phyloP scores from a whole-genome alignment of 768 basidiomycete genomes.

The Rhodosporidiobolus odoratus region DNA sequence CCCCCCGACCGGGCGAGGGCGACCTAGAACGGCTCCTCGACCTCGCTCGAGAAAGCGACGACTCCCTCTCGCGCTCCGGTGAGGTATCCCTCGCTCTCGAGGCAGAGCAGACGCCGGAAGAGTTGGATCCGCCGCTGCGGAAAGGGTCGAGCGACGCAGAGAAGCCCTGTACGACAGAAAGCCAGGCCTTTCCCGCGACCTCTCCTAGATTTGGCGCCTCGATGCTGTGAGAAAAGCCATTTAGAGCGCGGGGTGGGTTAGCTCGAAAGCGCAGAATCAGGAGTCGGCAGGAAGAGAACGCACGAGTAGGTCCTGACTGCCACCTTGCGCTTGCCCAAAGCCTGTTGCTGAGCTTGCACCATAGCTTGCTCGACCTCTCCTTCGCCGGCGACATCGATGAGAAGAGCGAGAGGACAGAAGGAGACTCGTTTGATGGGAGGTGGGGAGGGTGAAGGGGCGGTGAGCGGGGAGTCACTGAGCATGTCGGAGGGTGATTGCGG shows the following conservation, averaged over 20 bases:
- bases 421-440: conserved; percentile 1
- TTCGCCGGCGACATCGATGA: conserved; percentile 8
- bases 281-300: neutral
- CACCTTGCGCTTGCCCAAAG: conserved; percentile 5
- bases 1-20: neutral
- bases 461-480: neutral
- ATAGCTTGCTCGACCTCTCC: conserved; percentile 17
- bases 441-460: neutral
- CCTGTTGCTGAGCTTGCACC: neutral
- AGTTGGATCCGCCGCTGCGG: neutral
- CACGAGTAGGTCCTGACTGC: conserved; percentile 17
- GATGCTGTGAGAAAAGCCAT: neutral
- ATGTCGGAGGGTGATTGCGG: neutral
- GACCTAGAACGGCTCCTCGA: neutral
- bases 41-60: neutral
- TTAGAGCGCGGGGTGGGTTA: neutral
- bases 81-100: neutral
- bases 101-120: neutral
- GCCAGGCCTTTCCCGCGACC: conserved; percentile 8
- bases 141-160: conserved; percentile 18
- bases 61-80: conserved; percentile 10
- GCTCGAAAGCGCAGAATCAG: no score
- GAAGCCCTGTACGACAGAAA: conserved; percentile 9
- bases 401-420: conserved; percentile 15
- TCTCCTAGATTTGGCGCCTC: conserved; percentile 12